Percentiles rank a stretch among this genome's conserved stretches.
phyloP scores from a whole-genome alignment of 192 early-diverging fungal species.

The Entomortierella parvispora region DNA sequence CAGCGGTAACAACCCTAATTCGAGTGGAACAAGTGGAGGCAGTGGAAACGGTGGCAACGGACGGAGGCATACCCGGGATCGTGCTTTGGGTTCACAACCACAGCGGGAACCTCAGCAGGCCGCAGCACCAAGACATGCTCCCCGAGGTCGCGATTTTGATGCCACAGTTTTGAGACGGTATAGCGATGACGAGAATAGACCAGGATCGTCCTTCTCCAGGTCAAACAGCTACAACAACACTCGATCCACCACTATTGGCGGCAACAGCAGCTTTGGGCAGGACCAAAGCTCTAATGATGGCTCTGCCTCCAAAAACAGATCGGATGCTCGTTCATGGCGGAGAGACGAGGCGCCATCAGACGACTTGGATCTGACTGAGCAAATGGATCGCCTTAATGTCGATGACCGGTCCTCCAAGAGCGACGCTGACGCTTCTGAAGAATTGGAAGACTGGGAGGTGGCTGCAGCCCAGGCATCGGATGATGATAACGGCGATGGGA shows the following conservation, averaged over 20 bases:
- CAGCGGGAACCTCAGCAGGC: slow-evolving; percentile 3
- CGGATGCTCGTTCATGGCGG: neutral
- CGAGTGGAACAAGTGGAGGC: neutral
- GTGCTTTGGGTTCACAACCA: neutral
- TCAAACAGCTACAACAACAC: slow-evolving; percentile 24
- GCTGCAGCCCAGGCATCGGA: slow-evolving; percentile 33
- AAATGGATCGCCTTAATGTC: slow-evolving; percentile 9
- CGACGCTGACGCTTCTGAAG: slow-evolving; percentile 18
- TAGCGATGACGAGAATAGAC: slow-evolving; percentile 38
- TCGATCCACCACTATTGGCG: slow-evolving; percentile 24
- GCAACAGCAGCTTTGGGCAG: neutral
- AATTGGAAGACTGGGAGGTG: slow-evolving; percentile 49
- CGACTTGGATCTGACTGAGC: neutral
- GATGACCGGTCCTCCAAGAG: neutral
- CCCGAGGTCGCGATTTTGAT: slow-evolving; percentile 54
- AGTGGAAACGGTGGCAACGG: neutral
- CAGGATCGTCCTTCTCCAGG: slow-evolving; percentile 27
- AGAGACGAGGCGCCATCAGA: neutral
- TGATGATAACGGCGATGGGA: slow-evolving; percentile 32
- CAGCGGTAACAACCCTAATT: neutral
- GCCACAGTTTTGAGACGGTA: slow-evolving; percentile 51
- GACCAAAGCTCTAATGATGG: neutral
- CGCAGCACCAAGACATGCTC: slow-evolving; percentile 24
- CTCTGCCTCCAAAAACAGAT: neutral
- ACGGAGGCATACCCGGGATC: neutral